Evolutionary conservation across 768 basidiomycete species (phyloP), one percentile per base, ranked within the genome.

Genomic region (Kwoniella sp.): DNA sequence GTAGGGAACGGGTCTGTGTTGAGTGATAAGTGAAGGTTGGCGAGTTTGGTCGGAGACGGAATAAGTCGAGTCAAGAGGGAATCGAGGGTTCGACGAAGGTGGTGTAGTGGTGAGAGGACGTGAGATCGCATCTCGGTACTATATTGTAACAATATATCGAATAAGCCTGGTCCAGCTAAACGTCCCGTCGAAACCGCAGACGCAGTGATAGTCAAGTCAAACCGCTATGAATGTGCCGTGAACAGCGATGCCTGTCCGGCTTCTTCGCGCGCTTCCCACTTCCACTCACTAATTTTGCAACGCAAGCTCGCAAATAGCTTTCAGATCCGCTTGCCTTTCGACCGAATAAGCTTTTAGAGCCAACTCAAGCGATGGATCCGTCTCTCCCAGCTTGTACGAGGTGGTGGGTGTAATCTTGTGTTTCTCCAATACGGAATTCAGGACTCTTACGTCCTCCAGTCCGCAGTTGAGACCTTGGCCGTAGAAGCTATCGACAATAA

Each of bases 401-500:
- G 73, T 77, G 19, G 79, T 80, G 63, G 87, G 80, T 64, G 84
- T 82, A 62, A 94, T 88, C 17, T 84, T 84, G 79, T 89, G 87
- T 63, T 87, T 84, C 60, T 86, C 85, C 73, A 97, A 83, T 60
- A 93, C 81, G 29, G 86, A 84, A 63, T 87, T 85, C 68, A 99
- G 84, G 56, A 98, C 86, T 69, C 96, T 87, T 71, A 98, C 93
- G 80, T 99, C 95, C 82, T 99, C 95, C 56, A 99, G 85, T 17
- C 95, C 95, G 77, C 94, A 96, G 77, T 99, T 99, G 71, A 98
- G 85, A 46, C 95, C 95, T 84, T 99, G 95, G 47, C 95, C 77
- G 60, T 79, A 78, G 65, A 80, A 80, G 2, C 73, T 74, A 36
- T 6, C 1, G 33, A 6, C 5, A 13, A 33, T 6, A 33, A 6